phyloP scores from a whole-genome alignment of 1,284 basidiomycete species.

The Pterulicium gracile region DNA sequence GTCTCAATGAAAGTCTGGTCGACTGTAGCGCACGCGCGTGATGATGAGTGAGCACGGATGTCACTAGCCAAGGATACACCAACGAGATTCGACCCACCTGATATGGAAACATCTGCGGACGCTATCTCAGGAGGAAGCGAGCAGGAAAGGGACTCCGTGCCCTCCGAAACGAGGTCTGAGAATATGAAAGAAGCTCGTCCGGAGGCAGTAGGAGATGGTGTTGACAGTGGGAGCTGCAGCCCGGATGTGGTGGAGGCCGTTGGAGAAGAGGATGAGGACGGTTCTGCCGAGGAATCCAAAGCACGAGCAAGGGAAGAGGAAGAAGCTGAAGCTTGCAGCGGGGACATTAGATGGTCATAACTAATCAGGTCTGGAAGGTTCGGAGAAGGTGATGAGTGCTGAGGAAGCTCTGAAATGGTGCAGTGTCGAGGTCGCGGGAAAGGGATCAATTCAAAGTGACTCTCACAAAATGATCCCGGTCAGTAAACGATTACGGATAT shows the following conservation, averaged over 20 bases:
- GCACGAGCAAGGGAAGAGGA: neutral
- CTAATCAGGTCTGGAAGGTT: too few relatives aligned
- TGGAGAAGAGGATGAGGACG: neutral
- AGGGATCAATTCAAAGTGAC: too few relatives aligned
- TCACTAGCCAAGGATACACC: neutral
- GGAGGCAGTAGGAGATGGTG: neutral
- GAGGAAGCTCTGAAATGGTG: too few relatives aligned
- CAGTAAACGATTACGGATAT: too few relatives aligned
- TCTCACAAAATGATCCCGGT: too few relatives aligned
- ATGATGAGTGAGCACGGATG: neutral
- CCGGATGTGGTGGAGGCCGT: neutral
- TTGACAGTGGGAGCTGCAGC: constrained; percentile 2
- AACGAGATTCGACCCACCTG: neutral
- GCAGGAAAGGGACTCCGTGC: neutral
- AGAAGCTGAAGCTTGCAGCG: neutral
- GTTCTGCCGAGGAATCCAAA: neutral
- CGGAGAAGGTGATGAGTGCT: too few relatives aligned
- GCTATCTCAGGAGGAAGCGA: neutral
- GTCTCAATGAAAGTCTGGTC: constrained; percentile 73
- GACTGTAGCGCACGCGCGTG: constrained; percentile 24
- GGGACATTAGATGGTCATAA: constrained; percentile 3
- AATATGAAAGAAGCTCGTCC: neutral
- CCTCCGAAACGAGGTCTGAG: neutral
- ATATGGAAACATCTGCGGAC: neutral
- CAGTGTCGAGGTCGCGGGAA: too few relatives aligned